phyloP scores from a whole-genome alignment of 176 grass and related monocot genomes.

The Poa annua region DNA sequence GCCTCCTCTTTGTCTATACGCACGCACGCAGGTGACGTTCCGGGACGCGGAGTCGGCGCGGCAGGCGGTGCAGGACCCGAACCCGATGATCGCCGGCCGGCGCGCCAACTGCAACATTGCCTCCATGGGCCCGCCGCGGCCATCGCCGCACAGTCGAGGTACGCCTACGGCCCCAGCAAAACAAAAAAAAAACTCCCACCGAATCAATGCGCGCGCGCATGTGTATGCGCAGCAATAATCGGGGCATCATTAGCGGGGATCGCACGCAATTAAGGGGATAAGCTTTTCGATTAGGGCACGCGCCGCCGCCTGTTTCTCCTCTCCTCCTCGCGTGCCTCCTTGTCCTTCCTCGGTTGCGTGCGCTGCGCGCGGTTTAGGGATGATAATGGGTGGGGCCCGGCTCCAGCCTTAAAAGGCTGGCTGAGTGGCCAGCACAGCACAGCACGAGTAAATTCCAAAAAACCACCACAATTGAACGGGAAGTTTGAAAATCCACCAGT shows the following conservation, averaged over 20 bases:
- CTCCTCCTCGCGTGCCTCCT: not conserved
- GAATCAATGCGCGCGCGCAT: conserved; percentile 32
- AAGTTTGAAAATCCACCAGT: no score
- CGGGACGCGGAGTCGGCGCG: conserved; percentile 69
- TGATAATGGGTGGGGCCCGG: conserved; percentile 34
- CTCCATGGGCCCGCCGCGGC: conserved; percentile 66
- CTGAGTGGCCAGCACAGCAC: no score
- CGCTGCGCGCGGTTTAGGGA: not conserved
- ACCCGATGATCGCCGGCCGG: conserved; percentile 86
- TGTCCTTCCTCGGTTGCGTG: conserved; percentile 17
- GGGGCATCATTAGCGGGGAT: conserved; percentile 38
- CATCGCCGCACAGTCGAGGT: conserved; percentile 54
- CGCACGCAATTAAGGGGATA: conserved; percentile 42
- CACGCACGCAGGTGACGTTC: conserved; percentile 74
- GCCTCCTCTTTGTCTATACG: no score
- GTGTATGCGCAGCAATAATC: conserved; percentile 52
- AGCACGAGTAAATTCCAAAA: no score
- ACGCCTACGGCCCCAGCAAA: no score
- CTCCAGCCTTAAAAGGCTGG: conserved; percentile 28
- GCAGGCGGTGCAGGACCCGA: conserved; percentile 76
- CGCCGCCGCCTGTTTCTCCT: not conserved
- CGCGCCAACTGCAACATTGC: conserved; percentile 99
- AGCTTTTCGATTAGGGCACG: conserved; percentile 40
- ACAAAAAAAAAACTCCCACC: no score
- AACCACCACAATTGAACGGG: no score